Evolutionary conservation across 2,329 filamentous ascomycete species (phyloP).

Genomic region (Madurella mycetomatis): DNA sequence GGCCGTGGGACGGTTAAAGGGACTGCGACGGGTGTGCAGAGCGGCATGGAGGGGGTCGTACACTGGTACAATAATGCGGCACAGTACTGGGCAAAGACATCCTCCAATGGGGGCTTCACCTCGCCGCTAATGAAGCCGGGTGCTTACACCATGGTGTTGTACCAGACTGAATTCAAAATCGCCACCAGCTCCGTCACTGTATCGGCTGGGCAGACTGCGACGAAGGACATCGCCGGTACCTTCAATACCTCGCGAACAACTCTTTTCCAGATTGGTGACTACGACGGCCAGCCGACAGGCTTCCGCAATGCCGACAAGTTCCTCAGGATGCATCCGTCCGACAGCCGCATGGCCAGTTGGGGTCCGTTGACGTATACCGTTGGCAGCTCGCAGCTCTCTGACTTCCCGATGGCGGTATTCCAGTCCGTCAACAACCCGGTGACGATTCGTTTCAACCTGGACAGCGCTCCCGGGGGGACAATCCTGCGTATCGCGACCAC

Average conservation of each 20-base stretch:
- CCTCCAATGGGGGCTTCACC: conserved; percentile 52
- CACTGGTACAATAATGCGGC: conserved; percentile 61
- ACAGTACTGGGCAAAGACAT: conserved; percentile 62
- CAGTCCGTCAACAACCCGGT: conserved; percentile 55
- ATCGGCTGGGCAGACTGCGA: conserved; percentile 46
- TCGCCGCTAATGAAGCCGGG: conserved; percentile 64
- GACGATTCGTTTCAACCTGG: conserved; percentile 57
- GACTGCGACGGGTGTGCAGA: conserved; percentile 53
- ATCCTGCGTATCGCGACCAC: conserved; percentile 64
- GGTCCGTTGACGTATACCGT: conserved; percentile 57
- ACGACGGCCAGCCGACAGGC: conserved; percentile 59
- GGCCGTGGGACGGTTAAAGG: conserved; percentile 57
- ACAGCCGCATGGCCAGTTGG: conserved; percentile 60
- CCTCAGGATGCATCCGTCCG: conserved; percentile 64
- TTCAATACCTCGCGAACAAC: conserved; percentile 44
- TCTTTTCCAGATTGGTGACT: conserved; percentile 61
- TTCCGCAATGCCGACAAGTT: conserved; percentile 65
- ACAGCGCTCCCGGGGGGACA: conserved; percentile 44
- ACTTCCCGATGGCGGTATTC: conserved; percentile 64
- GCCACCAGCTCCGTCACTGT: conserved; percentile 47
- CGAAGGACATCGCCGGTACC: conserved; percentile 44
- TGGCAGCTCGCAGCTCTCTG: conserved; percentile 45
- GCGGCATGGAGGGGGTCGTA: conserved; percentile 51
- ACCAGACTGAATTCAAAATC: conserved; percentile 55
- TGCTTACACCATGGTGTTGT: conserved; percentile 64